Evolutionary conservation across 208 protist species (phyloP), one percentile per base, ranked within the genome.

Genomic region (Crithidia expoeki): DNA sequence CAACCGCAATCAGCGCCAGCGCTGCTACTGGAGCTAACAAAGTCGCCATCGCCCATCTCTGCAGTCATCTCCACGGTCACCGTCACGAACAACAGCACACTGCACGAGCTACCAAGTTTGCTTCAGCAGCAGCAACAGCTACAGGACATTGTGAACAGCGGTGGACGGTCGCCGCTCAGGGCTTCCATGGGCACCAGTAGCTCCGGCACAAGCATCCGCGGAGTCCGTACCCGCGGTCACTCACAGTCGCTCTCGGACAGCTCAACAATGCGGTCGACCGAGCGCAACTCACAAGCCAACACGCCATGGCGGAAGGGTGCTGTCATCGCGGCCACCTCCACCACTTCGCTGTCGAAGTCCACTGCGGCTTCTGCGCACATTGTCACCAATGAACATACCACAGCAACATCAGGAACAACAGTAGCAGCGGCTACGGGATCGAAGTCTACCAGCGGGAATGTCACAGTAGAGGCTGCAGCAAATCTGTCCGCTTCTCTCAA

Each of bases 161-260:
- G 28, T 28, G 44, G 33, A 16, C 11, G 44, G 9, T 53, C 28
- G 5, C 44, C 50, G 16, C 61, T 14, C 11, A 40, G 55, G 12
- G 33, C 49, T 2, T 57, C 47, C 25, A 47, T 14, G 12, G 53
- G 52, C 21, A 34, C 52, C 27, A 59, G 61, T 44, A 27, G 42
- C 61, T 61, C 33, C 61, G 51, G 32, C 33, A 49, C 60, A 4
- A 68, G 25, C 23, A 27, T 28, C 34, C 61, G 28, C 10, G 34
- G 42, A 32, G 50, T 64, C 10, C n/a, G 34, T 61, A 51, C 38
- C 21, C 70, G 70, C 46, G 61, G 55, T 19, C 60, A 46, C 28
- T 68, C 61, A 1, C 61, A 28, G n/a, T 64, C 33, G 27, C 10
- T 34, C 6, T 68, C 61, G 12, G 25, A 14, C 60, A 74, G 52